A percentile compares a stretch with the other conserved stretches of the same genome.
These are phyloP conservation scores for Lachnellula occidentalis DNA, from an alignment of 2,329 filamentous ascomycete genomes.

Conservation along the genomic window DNA sequence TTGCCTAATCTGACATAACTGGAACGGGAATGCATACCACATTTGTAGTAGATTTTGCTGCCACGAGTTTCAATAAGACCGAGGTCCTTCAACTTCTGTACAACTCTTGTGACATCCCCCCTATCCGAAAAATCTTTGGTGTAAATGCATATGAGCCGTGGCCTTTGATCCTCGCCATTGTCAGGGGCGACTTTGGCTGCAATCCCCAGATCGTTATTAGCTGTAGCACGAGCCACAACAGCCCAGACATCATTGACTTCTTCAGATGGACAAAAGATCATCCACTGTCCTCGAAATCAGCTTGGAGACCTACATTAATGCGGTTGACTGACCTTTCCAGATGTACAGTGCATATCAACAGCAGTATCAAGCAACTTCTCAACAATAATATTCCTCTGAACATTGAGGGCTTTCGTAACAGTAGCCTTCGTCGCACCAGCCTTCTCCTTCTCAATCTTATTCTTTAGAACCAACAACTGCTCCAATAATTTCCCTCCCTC, in stretches of 20 bases:
- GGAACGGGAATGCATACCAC: slow-evolving; percentile 22
- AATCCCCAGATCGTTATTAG: slow-evolving; percentile 63
- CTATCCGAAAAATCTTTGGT: slow-evolving; percentile 68
- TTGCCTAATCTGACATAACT: not conserved
- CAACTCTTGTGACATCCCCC: slow-evolving; percentile 63
- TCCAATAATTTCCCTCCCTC: slow-evolving; percentile 28
- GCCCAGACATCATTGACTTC: slow-evolving; percentile 61
- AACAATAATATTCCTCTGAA: slow-evolving; percentile 39
- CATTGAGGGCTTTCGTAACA: slow-evolving; percentile 20
- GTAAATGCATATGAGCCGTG: slow-evolving; percentile 69
- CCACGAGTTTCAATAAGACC: slow-evolving; percentile 47
- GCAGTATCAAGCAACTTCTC: slow-evolving; percentile 58
- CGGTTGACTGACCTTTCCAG: slow-evolving; percentile 56
- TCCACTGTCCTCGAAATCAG: slow-evolving; percentile 51
- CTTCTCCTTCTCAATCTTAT: slow-evolving; percentile 43
- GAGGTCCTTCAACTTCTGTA: slow-evolving; percentile 56
- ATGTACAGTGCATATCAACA: slow-evolving; percentile 48
- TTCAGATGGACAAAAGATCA: slow-evolving; percentile 56
- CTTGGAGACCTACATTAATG: not conserved
- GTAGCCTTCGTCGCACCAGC: slow-evolving; percentile 10
- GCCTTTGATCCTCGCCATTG: slow-evolving; percentile 35
- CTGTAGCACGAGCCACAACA: slow-evolving; percentile 60
- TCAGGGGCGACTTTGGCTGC: slow-evolving; percentile 67
- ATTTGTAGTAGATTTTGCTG: slow-evolving; percentile 69
- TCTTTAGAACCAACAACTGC: slow-evolving; percentile 34